A percentile compares a stretch with the other conserved stretches of the same genome.
phyloP scores from a whole-genome alignment of 139 green algal genomes.

The Asterochloris erici region DNA sequence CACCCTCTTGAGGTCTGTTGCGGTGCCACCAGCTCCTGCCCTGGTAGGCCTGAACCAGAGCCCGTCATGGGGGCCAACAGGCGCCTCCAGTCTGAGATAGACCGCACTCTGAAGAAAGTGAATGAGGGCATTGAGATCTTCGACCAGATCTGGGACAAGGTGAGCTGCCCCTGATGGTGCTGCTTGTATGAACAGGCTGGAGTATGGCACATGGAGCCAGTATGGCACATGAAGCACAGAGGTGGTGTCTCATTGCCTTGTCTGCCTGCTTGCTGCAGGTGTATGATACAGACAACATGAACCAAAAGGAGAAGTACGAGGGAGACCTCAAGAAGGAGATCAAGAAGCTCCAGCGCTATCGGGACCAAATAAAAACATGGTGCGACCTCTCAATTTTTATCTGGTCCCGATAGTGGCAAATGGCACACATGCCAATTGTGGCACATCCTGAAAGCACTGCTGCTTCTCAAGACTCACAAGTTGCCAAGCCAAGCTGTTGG shows the following conservation, averaged over 20 bases:
- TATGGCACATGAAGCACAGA: background rate
- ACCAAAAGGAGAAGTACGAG: slow-evolving; percentile 96
- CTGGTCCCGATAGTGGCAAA: background rate
- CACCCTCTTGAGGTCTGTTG: no score
- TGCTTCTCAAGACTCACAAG: no score
- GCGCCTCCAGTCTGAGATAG: slow-evolving; percentile 94
- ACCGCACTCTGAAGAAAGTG: slow-evolving; percentile 93
- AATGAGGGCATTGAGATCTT: slow-evolving; percentile 95
- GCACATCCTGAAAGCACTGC: no score
- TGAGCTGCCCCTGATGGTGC: slow-evolving; percentile 15
- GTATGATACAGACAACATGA: slow-evolving; percentile 86
- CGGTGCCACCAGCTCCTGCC: no score
- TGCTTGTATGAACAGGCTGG: background rate
- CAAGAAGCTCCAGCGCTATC: slow-evolving; percentile 98
- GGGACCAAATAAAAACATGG: slow-evolving; percentile 99
- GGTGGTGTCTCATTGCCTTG: slow-evolving; percentile 3
- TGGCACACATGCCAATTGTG: no score
- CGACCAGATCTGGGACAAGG: slow-evolving; percentile 95
- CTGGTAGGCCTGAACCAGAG: no score
- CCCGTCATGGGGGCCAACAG: slow-evolving; percentile 73
- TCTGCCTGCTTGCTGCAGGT: slow-evolving; percentile 55
- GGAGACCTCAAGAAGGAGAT: slow-evolving; percentile 99
- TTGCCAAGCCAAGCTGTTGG: no score
- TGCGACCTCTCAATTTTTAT: slow-evolving; percentile 25
- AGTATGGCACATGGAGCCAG: no score